Base-by-base conservation (phyloP, 2,329 filamentous ascomycete genomes). In the Metarhizium guizhouense region DNA sequence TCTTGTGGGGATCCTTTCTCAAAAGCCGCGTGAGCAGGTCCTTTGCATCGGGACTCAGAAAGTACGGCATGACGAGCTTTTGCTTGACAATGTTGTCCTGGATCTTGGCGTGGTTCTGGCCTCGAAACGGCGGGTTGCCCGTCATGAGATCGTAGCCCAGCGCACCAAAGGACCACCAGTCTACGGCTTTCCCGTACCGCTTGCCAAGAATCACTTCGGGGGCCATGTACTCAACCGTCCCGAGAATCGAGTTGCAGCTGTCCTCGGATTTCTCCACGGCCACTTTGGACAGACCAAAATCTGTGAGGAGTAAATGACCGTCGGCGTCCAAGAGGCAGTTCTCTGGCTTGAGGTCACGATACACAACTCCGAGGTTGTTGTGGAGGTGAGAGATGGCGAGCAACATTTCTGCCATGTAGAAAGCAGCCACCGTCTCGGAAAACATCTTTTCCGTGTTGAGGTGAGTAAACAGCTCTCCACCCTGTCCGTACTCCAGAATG, bases 391-490 rank as follows among this genome's bases (percentile, higher is more conserved):
- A 90, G 50, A 99, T 82, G 34, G 94, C 95, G 29, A 99, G 83
- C 4, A 96, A 85, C 85, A 99, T 95, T 74, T 99, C 92, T 0
- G 91, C 95, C 89, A 97, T 95, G 79, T 99, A 99, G 72, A 97
- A 99, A 1, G 92, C 90, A 0, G 93, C 88, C 2, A 87, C 87
- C 16, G 88, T 80, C 72, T 97, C 93, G 14, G 87, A 81, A 63
- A 99, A 97, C 89, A 97, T 97, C 70, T 90, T 89, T 70, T 97
- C 92, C 61, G 90, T 87, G 57, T 86, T 90, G 30, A 99, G 80
- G 66, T 97, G 93, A n/a, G 89, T 91, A 69, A 99, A 99, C 6
- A 99, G 80, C 72, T 99, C 95, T 56, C 95, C 94, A 42, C 95
- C 95, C 70, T 96, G 90, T 5, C 94, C 94, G 70, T 99, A 99